Conservation (phyloP, 2,329 filamentous ascomycete genomes). For the Madurella mycetomatis region DNA sequence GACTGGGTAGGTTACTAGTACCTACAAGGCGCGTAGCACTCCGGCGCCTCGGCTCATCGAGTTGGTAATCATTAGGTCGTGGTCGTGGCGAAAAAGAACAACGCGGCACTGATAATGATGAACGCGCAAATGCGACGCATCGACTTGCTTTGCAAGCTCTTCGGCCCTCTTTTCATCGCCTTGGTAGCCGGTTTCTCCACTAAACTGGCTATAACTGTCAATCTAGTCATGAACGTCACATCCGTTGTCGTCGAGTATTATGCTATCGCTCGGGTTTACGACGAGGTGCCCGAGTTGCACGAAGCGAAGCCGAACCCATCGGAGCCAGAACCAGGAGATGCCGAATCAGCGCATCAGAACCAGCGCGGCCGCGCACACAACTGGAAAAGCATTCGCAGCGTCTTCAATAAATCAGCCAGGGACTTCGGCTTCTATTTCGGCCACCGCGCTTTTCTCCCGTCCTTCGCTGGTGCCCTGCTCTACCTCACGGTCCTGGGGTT, state of each 20-base stretch:
- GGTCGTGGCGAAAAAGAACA: slow-evolving; percentile 41
- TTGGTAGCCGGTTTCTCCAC: slow-evolving; percentile 44
- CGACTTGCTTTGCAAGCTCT: slow-evolving; percentile 53
- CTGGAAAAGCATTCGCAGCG: neutral
- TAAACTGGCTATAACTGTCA: slow-evolving; percentile 41
- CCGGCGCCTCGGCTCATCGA: neutral
- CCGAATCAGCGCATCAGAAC: neutral
- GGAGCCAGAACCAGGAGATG: neutral
- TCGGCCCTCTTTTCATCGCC: slow-evolving; percentile 49
- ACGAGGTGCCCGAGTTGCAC: slow-evolving; percentile 11
- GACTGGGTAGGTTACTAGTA: slow-evolving; percentile 58
- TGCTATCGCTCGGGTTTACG: slow-evolving; percentile 25
- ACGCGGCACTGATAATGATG: slow-evolving; percentile 28
- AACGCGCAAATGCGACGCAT: slow-evolving; percentile 55
- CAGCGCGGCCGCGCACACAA: neutral
- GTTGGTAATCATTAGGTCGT: slow-evolving; percentile 36
- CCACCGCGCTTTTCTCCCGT: slow-evolving; percentile 55
- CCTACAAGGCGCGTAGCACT: neutral
- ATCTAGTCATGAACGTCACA: slow-evolving; percentile 42
- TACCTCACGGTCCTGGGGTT: slow-evolving; percentile 59
- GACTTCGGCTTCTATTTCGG: slow-evolving; percentile 41
- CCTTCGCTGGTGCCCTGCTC: slow-evolving; percentile 53
- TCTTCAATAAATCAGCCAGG: slow-evolving; percentile 2
- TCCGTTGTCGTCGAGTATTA: slow-evolving; percentile 40
- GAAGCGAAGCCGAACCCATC: neutral